Conservation (phyloP, 2,329 filamentous ascomycete species). For the Fusarium gaditjirri region DNA sequence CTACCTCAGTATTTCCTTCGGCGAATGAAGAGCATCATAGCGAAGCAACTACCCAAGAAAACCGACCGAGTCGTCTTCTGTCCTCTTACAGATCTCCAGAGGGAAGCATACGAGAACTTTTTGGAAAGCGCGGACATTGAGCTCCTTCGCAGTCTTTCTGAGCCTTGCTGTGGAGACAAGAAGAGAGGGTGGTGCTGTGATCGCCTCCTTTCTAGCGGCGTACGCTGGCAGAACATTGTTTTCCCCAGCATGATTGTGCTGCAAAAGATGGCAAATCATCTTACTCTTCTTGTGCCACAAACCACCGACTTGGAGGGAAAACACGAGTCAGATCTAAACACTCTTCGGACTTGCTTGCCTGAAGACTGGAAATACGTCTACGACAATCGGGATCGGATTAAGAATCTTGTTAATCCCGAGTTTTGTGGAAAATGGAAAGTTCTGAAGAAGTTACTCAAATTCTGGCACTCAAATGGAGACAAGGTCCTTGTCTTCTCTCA, state of each 20-base stretch:
- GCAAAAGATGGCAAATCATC: slow-evolving; percentile 90
- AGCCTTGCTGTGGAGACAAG: slow-evolving; percentile 74
- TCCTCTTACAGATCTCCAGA: slow-evolving; percentile 83
- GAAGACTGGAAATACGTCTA: slow-evolving; percentile 80
- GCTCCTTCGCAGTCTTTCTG: slow-evolving; percentile 73
- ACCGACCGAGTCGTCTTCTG: slow-evolving; percentile 95
- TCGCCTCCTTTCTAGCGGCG: slow-evolving; percentile 66
- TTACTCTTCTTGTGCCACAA: slow-evolving; percentile 84
- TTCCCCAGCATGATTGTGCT: slow-evolving; percentile 86
- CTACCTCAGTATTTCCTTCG: slow-evolving; percentile 91
- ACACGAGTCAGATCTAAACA: slow-evolving; percentile 79
- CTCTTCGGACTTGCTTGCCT: slow-evolving; percentile 79
- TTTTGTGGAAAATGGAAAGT: slow-evolving; percentile 99
- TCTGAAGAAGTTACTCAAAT: slow-evolving; percentile 83
- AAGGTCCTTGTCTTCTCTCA: slow-evolving; percentile 97
- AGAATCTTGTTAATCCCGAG: slow-evolving; percentile 84
- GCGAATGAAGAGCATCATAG: slow-evolving; percentile 92
- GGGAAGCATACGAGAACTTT: slow-evolving; percentile 83
- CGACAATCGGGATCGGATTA: slow-evolving; percentile 78
- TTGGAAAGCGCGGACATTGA: slow-evolving; percentile 75
- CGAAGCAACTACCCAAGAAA: slow-evolving; percentile 93
- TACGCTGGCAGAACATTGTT: slow-evolving; percentile 78
- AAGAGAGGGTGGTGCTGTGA: slow-evolving; percentile 84
- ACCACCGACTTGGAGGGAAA: slow-evolving; percentile 73
- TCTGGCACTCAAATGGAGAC: slow-evolving; percentile 90